Conservation (phyloP, 441 rosid species). For the Viola pubescens region DNA sequence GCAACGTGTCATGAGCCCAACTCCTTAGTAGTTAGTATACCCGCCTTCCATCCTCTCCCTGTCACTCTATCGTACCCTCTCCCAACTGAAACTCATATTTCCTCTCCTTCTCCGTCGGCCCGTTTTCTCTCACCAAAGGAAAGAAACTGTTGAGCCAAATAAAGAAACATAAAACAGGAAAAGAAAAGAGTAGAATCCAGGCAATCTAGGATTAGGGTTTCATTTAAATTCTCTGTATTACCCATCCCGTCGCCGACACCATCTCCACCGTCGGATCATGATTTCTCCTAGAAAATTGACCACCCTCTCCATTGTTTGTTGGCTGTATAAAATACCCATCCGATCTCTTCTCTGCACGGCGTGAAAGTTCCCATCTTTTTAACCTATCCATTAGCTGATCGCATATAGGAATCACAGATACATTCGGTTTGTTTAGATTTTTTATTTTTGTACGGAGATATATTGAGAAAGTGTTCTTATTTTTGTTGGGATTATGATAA, state of each 20-base stretch:
- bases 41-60: background rate
- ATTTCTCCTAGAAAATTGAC: slow-evolving; percentile 21
- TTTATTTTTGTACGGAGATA: slow-evolving; percentile 20
- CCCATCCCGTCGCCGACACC: background rate
- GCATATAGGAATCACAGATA: too few relatives aligned
- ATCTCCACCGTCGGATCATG: slow-evolving; percentile 29
- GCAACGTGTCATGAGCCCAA: slow-evolving; percentile 12
- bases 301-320: too few relatives aligned
- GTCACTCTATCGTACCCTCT: background rate
- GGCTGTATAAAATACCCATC: too few relatives aligned
- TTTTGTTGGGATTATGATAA: slow-evolving; percentile 40
- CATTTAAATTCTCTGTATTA: slow-evolving; percentile 2
- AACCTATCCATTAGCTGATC: too few relatives aligned
- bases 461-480: slow-evolving; percentile 34
- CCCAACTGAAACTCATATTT: background rate
- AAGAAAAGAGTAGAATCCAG: slow-evolving; percentile 27
- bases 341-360: too few relatives aligned
- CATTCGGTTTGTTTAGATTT: slow-evolving; percentile 8
- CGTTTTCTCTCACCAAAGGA: background rate
- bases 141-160: slow-evolving; percentile 6
- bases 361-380: too few relatives aligned
- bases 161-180: slow-evolving; percentile 1
- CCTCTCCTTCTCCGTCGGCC: background rate
- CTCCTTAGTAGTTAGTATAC: background rate
- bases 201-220: slow-evolving; percentile 22